Conservation (phyloP, 768 basidiomycete species). For the Hygrophorus russula region DNA sequence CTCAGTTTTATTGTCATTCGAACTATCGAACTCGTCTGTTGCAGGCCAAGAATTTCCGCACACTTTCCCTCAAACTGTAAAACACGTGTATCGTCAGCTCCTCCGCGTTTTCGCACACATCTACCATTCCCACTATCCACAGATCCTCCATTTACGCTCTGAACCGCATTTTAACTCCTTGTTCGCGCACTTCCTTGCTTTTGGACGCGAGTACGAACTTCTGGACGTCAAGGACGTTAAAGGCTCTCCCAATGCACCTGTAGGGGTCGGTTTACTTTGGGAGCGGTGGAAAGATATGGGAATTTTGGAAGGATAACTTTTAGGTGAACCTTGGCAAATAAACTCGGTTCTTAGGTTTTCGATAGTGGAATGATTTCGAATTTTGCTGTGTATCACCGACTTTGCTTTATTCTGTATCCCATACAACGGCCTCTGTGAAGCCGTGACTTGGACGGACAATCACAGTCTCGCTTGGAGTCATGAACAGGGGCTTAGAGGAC, state of each 20-base stretch:
- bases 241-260: conserved; percentile 47
- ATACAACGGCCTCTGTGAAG: too few relatives aligned
- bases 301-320: conserved; percentile 17
- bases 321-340: too few relatives aligned
- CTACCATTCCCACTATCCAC: conserved; percentile 90
- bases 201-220: conserved; percentile 90
- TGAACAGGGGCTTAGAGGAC: too few relatives aligned
- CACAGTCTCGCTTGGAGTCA: too few relatives aligned
- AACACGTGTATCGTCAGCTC: conserved; percentile 94
- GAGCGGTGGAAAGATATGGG: conserved; percentile 92
- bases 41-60: conserved; percentile 83
- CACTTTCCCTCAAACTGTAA: conserved; percentile 81
- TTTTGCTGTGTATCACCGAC: too few relatives aligned
- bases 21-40: not conserved
- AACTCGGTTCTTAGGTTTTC: too few relatives aligned
- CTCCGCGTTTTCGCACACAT: conserved; percentile 96
- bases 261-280: conserved; percentile 74
- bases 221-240: conserved; percentile 86
- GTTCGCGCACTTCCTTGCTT: conserved; percentile 96
- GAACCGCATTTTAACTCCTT: conserved; percentile 96
- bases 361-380: too few relatives aligned
- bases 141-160: conserved; percentile 86
- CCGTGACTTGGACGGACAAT: too few relatives aligned
- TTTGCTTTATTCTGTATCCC: too few relatives aligned
- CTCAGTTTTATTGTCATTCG: conserved; percentile 37